Evolutionary conservation across 805 yeast species (phyloP).

Genomic region (Kluyveromyces dobzhanskii): DNA sequence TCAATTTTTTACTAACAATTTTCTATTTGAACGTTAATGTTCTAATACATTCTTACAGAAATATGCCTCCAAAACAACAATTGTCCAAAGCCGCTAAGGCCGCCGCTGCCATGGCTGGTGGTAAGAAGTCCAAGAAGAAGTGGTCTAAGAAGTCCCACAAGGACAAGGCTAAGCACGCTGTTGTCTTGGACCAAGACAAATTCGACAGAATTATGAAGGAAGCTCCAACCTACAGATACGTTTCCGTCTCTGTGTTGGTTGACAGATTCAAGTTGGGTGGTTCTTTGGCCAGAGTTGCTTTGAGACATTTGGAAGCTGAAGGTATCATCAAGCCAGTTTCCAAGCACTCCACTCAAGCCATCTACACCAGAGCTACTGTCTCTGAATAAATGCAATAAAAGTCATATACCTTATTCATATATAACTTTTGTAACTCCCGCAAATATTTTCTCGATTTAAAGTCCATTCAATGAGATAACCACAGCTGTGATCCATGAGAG

Average conservation of each 20-base stretch:
- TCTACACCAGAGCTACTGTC: slow-evolving; percentile 81
- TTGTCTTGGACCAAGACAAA: slow-evolving; percentile 94
- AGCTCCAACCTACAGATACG: slow-evolving; percentile 97
- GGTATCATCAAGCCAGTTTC: slow-evolving; percentile 93
- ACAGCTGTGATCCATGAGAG: too few relatives aligned
- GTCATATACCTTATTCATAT: not conserved
- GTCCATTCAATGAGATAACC: too few relatives aligned
- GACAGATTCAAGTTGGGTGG: slow-evolving; percentile 99
- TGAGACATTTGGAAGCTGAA: slow-evolving; percentile 87
- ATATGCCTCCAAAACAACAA: slow-evolving; percentile 99
- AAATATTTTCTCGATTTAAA: slow-evolving; percentile 2
- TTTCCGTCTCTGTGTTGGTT: slow-evolving; percentile 95
- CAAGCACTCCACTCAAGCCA: slow-evolving; percentile 92
- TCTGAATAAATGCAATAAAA: slow-evolving; percentile 38
- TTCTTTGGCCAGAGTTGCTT: slow-evolving; percentile 97
- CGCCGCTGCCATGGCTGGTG: slow-evolving; percentile 99
- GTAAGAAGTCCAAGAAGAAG: slow-evolving; percentile 99
- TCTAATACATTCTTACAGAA: slow-evolving; percentile 19
- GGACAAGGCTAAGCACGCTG: slow-evolving; percentile 99
- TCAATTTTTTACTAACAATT: too few relatives aligned
- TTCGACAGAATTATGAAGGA: slow-evolving; percentile 99
- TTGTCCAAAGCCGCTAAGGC: slow-evolving; percentile 99
- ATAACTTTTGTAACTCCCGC: slow-evolving; percentile 3
- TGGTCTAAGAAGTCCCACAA: slow-evolving; percentile 99
- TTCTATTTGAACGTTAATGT: not conserved